Conservation (phyloP, 805 yeast genomes). For the Ogataea trehalophila region DNA sequence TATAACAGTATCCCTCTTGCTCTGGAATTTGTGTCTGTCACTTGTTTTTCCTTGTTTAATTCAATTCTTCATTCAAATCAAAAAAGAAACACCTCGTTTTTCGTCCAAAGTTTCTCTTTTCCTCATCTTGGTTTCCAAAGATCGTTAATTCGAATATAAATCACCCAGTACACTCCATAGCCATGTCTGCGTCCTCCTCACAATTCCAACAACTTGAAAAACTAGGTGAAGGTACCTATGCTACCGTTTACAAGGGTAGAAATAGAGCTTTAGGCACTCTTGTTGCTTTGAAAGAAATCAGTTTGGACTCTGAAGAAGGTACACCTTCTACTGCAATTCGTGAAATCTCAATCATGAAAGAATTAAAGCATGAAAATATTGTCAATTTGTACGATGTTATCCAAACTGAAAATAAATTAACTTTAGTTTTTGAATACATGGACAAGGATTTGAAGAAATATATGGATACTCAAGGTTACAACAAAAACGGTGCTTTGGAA, state of each 20-base stretch:
- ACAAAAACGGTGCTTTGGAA: conserved; percentile 61
- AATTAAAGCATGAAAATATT: conserved; percentile 86
- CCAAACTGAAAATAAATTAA: conserved; percentile 93
- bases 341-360: conserved; percentile 93
- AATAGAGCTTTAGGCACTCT: conserved; percentile 81
- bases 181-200: conserved; percentile 33
- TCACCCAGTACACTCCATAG: background rate
- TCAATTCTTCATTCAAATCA: too few species aligned
- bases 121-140: background rate
- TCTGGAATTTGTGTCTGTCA: too few species aligned
- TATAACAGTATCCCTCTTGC: too few species aligned
- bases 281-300: conserved; percentile 93
- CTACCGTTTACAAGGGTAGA: conserved; percentile 95
- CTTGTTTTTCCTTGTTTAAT: too few species aligned
- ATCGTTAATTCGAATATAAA: background rate
- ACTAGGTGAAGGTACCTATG: conserved; percentile 93
- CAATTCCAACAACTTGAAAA: conserved; percentile 61
- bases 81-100: too few species aligned
- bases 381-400: conserved; percentile 92
- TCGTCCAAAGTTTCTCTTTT: background rate
- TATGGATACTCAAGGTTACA: conserved; percentile 79
- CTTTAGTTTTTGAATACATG: conserved; percentile 88
- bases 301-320: conserved; percentile 93
- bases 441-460: conserved; percentile 90
- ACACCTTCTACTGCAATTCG: conserved; percentile 98